Evolutionary conservation across 73 alveolate species (phyloP).

Genomic region (Paramecium sonneborni): DNA sequence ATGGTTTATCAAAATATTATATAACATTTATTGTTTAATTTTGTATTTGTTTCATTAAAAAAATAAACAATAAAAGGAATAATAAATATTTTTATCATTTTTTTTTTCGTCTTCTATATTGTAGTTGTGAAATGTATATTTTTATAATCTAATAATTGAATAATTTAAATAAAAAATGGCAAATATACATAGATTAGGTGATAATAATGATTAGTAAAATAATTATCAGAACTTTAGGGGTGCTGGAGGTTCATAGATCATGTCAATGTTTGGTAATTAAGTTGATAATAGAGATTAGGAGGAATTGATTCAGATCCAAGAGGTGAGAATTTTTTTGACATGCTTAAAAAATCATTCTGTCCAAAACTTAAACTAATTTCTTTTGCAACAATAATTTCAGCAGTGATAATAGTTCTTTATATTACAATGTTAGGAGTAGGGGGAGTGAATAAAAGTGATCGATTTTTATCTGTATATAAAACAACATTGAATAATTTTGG

Average conservation of each 20-base stretch:
- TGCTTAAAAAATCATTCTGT: constrained; percentile 9
- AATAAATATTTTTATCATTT: not conserved
- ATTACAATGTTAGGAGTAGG: not conserved
- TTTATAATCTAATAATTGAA: not conserved
- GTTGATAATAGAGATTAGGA: not conserved
- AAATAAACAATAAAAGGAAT: not conserved
- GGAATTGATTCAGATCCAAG: not conserved
- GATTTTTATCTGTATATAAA: not conserved
- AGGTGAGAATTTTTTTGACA: not conserved
- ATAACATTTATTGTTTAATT: not conserved
- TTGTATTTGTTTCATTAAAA: not conserved
- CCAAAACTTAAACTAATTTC: constrained; percentile 30
- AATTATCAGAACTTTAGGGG: not conserved
- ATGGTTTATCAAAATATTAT: not conserved
- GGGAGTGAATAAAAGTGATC: not conserved
- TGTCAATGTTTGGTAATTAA: not conserved
- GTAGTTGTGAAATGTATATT: not conserved
- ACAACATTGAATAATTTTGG: not conserved
- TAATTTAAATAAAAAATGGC: constrained; percentile 1
- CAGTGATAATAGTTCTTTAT: not conserved
- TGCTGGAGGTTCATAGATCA: not conserved
- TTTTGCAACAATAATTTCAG: not conserved
- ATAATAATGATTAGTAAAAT: not conserved
- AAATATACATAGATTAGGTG: not conserved
- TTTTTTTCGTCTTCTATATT: not conserved